These are phyloP conservation scores for Paecilomyces sp. DNA, from an alignment of 2,329 filamentous ascomycete species.

Conservation along the genomic window DNA sequence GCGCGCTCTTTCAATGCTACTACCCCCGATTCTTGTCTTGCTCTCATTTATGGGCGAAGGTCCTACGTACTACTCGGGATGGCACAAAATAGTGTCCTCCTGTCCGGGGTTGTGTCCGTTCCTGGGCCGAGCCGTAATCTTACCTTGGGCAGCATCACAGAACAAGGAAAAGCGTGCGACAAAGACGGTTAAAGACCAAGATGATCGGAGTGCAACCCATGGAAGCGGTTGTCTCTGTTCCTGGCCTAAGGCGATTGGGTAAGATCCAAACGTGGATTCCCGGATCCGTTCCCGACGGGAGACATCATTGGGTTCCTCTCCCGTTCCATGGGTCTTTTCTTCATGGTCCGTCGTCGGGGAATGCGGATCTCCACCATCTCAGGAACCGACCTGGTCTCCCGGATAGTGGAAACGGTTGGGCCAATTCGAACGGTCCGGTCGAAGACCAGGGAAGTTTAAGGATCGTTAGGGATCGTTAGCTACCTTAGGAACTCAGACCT, in stretches of 20 bases:
- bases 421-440: not conserved
- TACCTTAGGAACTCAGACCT: not conserved
- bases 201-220: not conserved
- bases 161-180: constrained; percentile 5
- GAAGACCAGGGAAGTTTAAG: not conserved
- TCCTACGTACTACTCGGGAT: not conserved
- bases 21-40: not conserved
- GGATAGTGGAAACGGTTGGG: not conserved
- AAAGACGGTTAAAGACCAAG: not conserved
- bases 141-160: constrained; percentile 10
- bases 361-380: constrained; percentile 15
- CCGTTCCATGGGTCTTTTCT: constrained; percentile 8
- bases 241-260: not conserved
- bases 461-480: not conserved
- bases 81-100: not conserved
- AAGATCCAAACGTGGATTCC: constrained; percentile 2
- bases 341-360: constrained; percentile 14
- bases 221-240: not conserved
- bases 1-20: not conserved
- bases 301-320: constrained; percentile 3
- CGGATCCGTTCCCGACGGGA: constrained; percentile 9
- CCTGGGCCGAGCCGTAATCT: constrained; percentile 6
- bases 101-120: not conserved
- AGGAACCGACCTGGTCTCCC: not conserved
- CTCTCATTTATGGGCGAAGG: not conserved